Conservation (phyloP, 371 early-diverging fungal species). For the Mortierella sp. region DNA sequence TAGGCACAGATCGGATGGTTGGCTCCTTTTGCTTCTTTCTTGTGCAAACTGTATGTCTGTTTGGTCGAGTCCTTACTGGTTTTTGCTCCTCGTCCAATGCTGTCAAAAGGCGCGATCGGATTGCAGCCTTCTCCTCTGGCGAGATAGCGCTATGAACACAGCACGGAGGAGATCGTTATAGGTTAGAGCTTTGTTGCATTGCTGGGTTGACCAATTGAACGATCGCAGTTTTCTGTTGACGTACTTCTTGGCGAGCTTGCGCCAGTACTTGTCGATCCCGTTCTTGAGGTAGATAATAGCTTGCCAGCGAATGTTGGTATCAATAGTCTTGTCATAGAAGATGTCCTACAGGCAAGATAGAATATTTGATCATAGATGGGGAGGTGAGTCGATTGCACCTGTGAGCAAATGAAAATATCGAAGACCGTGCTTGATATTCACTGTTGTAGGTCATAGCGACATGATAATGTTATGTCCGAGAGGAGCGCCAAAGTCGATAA, state of each 20-base stretch:
- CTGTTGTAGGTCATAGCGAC: not conserved
- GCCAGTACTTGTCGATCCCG: constrained; percentile 92
- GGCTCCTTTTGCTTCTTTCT: not conserved
- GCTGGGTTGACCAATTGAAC: constrained; percentile 7
- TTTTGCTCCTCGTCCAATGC: constrained; percentile 77
- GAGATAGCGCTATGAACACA: constrained; percentile 67
- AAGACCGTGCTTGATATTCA: not conserved
- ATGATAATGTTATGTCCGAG: not conserved
- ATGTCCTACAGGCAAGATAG: constrained; percentile 70
- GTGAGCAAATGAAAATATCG: not conserved
- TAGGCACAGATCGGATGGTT: not conserved
- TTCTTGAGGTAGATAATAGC: constrained; percentile 90
- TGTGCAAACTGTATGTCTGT: not conserved
- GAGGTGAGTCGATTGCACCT: not conserved
- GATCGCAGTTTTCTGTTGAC: not conserved
- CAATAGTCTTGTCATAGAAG: constrained; percentile 75
- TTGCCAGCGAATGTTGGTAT: constrained; percentile 80
- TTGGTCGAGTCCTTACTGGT: constrained; percentile 62
- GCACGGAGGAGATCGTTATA: not conserved
- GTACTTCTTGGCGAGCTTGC: constrained; percentile 82
- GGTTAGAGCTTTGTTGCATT: not conserved
- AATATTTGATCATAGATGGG: not conserved
- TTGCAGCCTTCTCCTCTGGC: constrained; percentile 76
- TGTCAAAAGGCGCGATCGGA: constrained; percentile 70
- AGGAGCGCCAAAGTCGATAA: not conserved